Evolutionary conservation across 2,329 filamentous ascomycete species (phyloP).

Genomic region (Alternaria solani): DNA sequence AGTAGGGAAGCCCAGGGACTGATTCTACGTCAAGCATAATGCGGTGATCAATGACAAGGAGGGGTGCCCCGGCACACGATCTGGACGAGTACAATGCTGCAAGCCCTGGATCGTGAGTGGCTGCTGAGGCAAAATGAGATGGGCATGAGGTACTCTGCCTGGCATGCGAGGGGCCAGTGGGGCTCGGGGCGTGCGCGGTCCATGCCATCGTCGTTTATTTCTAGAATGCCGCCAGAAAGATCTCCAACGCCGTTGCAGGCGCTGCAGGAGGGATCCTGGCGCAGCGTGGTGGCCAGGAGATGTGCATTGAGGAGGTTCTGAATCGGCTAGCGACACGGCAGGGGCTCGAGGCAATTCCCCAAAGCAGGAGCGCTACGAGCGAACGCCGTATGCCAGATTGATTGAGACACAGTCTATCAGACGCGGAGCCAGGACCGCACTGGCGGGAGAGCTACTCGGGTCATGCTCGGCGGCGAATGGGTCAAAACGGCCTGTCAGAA

Average conservation of each 20-base stretch:
- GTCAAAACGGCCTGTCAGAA: conserved; percentile 13
- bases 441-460: conserved; percentile 30
- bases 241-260: conserved; percentile 52
- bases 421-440: conserved; percentile 36
- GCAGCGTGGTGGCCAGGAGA: conserved; percentile 48
- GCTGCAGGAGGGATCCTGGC: conserved; percentile 48
- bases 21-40: conserved; percentile 56
- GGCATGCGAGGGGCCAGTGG: conserved; percentile 38
- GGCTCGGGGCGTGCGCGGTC: conserved; percentile 36
- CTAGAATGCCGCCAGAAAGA: conserved; percentile 53
- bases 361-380: conserved; percentile 46
- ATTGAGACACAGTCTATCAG: conserved; percentile 37
- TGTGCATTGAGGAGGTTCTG: conserved; percentile 45
- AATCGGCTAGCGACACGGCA: conserved; percentile 44
- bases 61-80: conserved; percentile 49
- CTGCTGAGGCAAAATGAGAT: conserved; percentile 51
- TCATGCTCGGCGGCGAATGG: conserved; percentile 28
- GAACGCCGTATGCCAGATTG: conserved; percentile 45
- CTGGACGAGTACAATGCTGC: conserved; percentile 50
- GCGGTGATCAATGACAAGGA: conserved; percentile 54
- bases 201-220: conserved; percentile 50
- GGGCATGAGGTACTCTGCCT: conserved; percentile 43
- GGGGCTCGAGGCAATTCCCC: conserved; percentile 42
- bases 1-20: conserved; percentile 52
- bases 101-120: conserved; percentile 52